Base-by-base conservation (phyloP, 805 yeast genomes). In the Candida awuae region DNA sequence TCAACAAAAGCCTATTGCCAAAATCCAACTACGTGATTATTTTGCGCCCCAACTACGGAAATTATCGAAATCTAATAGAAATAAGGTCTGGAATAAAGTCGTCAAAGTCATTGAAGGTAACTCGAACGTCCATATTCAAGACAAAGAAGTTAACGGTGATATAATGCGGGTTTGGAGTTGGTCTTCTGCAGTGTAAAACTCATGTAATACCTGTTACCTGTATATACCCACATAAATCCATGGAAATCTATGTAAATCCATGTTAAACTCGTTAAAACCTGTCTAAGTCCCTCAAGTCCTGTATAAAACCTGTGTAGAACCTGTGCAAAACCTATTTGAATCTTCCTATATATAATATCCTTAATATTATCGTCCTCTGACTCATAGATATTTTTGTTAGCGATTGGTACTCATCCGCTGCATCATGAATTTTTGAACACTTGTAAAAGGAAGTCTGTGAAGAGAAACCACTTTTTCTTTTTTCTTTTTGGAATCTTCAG, bases 141-240 rank as follows among this genome's bases (percentile, higher is more conserved):
- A 80, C 39, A 61, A 75, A 40, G 97, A 87, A 55, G 69, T 79
- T 21, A 83, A 81, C 52, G 96, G 97, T 14, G 96, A 87, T 48
- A 83, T 87, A 44, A 75, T 83, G 70, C 77, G 77, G 53, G 84
- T 84, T 26, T 84, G 94, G 85, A 86, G 85, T 54, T 87, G 95
- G 95, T 69, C 78, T 27, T 75, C 78, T 12, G 63, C 56, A 40
- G 45, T 59, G 7, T 53, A 41, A 45, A 23, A 28, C 17, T 28
- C 30, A 13, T 28, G 14, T 13, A 28, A 28, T n/a, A 28, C 10
- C 25, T 8, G 10, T 8, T 10, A 8, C 10, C 10, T 10, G 10
- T 22, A 8, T 10, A 8, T 22, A 8, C 10, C 10, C 25, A 22
- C 25, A 22, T 22, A 22, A 10, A n/a, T n/a, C n/a, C n/a, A n/a